phyloP scores from a whole-genome alignment of 345 rosid genomes.

The Eucalyptus microcorys region DNA sequence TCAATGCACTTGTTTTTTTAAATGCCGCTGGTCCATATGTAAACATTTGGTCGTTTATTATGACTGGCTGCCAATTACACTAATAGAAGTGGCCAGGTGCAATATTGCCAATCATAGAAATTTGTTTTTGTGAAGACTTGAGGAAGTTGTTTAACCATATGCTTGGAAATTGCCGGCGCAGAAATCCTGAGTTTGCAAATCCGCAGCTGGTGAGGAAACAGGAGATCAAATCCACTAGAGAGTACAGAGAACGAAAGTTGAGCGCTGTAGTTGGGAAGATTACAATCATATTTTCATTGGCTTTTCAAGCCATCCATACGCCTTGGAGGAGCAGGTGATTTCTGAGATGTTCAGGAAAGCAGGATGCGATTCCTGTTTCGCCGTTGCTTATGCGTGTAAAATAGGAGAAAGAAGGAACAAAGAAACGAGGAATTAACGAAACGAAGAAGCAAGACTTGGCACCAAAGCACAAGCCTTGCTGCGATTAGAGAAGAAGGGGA shows the following conservation, averaged over 20 bases:
- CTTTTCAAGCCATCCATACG: neutral
- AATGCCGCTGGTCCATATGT: neutral
- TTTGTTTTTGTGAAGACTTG: neutral
- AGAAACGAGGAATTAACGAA: neutral
- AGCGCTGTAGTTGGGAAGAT: neutral
- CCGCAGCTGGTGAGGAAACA: neutral
- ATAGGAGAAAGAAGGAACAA: neutral
- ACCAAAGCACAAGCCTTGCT: neutral
- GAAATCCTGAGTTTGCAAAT: neutral
- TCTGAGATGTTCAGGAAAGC: neutral
- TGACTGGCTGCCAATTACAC: neutral
- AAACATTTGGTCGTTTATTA: neutral
- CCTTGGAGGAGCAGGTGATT: neutral
- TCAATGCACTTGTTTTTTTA: neutral
- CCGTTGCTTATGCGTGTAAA: neutral
- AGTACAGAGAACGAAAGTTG: neutral
- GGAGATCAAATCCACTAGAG: neutral
- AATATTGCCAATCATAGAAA: neutral
- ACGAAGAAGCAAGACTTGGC: neutral
- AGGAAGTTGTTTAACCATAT: neutral
- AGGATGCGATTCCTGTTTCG: neutral
- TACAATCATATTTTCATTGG: neutral
- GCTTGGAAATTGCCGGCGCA: neutral
- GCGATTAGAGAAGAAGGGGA: neutral
- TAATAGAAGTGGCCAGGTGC: neutral